These are phyloP conservation scores for Mucor circinelloides DNA, from an alignment of 371 early-diverging fungal genomes.

Conservation along the genomic window DNA sequence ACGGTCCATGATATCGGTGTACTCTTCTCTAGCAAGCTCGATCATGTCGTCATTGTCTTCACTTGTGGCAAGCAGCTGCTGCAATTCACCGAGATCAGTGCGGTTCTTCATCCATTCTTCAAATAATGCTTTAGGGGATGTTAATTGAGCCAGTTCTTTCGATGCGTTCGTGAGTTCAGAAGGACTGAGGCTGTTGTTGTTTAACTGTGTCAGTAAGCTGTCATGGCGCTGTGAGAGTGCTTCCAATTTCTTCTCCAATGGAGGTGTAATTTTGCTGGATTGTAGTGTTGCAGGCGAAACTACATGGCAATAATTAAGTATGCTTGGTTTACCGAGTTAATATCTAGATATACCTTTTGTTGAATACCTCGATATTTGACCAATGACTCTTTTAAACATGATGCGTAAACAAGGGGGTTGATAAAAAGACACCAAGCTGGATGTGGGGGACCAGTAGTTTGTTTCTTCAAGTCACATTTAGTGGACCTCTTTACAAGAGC, in stretches of 20 bases:
- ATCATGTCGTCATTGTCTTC: constrained; percentile 51
- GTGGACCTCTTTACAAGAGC: background rate
- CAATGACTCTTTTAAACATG: constrained; percentile 18
- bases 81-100: constrained; percentile 34
- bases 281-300: constrained; percentile 12
- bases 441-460: background rate
- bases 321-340: background rate
- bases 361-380: constrained; percentile 19
- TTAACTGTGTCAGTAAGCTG: constrained; percentile 31
- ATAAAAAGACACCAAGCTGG: background rate
- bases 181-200: constrained; percentile 18
- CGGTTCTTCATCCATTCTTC: constrained; percentile 40
- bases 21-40: constrained; percentile 64
- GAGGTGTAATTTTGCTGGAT: constrained; percentile 38
- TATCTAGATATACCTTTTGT: constrained; percentile 16
- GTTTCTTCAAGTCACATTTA: background rate
- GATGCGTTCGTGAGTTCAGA: constrained; percentile 35
- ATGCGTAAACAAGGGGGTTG: background rate
- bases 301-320: background rate
- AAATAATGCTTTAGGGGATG: constrained; percentile 32
- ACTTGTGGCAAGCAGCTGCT: constrained; percentile 23
- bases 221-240: constrained; percentile 41
- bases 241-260: constrained; percentile 31
- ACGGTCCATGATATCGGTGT: constrained; percentile 32
- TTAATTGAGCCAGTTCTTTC: constrained; percentile 36